These are phyloP conservation scores for Neofusicoccum sp. DNA, from an alignment of 2,329 filamentous ascomycete species.

Conservation along the genomic window DNA sequence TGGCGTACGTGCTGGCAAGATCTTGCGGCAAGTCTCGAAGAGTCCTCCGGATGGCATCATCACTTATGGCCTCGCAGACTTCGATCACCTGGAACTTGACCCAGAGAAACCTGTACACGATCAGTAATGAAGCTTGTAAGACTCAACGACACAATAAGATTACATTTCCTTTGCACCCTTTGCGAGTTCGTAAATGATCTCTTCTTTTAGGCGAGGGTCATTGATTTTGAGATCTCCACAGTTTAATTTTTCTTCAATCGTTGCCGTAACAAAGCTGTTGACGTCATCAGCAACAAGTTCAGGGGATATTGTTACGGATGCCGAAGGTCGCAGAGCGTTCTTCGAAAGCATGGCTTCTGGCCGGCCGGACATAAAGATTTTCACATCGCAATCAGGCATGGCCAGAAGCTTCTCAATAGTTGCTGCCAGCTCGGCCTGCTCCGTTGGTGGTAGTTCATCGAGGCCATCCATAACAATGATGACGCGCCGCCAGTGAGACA, in stretches of 20 bases:
- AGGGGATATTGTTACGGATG: slow-evolving; percentile 15
- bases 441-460: slow-evolving; percentile 19
- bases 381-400: background rate
- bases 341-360: slow-evolving; percentile 19
- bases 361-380: slow-evolving; percentile 24
- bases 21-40: slow-evolving; percentile 28
- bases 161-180: slow-evolving; percentile 24
- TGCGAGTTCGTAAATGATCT: slow-evolving; percentile 20
- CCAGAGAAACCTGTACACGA: slow-evolving; percentile 33
- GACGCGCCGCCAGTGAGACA: background rate
- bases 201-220: slow-evolving; percentile 17
- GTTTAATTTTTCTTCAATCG: slow-evolving; percentile 7
- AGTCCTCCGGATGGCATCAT: slow-evolving; percentile 25
- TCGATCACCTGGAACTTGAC: slow-evolving; percentile 31
- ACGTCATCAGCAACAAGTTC: slow-evolving; percentile 17
- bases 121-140: background rate
- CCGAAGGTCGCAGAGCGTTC: background rate
- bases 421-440: slow-evolving; percentile 2
- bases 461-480: slow-evolving; percentile 24
- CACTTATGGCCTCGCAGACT: slow-evolving; percentile 27
- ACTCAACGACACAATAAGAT: background rate
- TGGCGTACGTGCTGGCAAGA: slow-evolving; percentile 27
- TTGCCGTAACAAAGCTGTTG: slow-evolving; percentile 16
- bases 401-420: slow-evolving; percentile 14
- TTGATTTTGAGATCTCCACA: slow-evolving; percentile 13